Conservation (phyloP, 495 filamentous ascomycete species). For the Bacidia rubella region DNA sequence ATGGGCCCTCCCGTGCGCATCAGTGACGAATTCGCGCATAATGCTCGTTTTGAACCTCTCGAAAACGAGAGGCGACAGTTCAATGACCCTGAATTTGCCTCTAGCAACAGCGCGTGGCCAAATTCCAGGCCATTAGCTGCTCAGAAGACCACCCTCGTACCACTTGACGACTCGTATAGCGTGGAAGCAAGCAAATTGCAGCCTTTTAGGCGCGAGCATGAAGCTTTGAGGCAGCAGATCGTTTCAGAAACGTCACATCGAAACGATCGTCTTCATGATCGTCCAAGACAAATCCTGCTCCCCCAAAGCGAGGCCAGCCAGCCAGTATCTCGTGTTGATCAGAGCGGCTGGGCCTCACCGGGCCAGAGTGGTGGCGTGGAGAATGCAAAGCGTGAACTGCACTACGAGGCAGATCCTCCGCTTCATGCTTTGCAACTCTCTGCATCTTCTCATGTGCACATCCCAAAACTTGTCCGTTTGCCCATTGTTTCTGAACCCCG, state of each 20-base stretch:
- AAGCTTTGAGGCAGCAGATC: not conserved
- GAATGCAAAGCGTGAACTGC: not conserved
- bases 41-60: too few species aligned
- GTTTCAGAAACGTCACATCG: not conserved
- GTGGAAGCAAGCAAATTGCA: not conserved
- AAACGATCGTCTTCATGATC: not conserved
- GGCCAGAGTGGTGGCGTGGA: too few species aligned
- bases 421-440: not conserved
- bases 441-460: not conserved
- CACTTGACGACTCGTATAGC: not conserved
- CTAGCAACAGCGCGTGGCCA: too few species aligned
- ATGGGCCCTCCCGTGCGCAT: too few species aligned
- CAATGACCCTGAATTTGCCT: too few species aligned
- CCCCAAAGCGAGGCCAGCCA: not conserved
- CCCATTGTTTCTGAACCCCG: not conserved
- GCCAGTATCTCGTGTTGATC: not conserved
- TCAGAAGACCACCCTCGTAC: not conserved
- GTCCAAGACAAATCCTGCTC: not conserved
- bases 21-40: too few species aligned
- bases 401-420: not conserved
- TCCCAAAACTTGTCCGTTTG: not conserved
- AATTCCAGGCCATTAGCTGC: too few species aligned
- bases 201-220: not conserved
- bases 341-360: not conserved
- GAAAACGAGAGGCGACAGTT: too few species aligned